Percentiles rank a stretch among this genome's conserved stretches.
These are phyloP conservation scores for Mychonastes homosphaera DNA, from an alignment of 139 green algal genomes.

Conservation along the genomic window DNA sequence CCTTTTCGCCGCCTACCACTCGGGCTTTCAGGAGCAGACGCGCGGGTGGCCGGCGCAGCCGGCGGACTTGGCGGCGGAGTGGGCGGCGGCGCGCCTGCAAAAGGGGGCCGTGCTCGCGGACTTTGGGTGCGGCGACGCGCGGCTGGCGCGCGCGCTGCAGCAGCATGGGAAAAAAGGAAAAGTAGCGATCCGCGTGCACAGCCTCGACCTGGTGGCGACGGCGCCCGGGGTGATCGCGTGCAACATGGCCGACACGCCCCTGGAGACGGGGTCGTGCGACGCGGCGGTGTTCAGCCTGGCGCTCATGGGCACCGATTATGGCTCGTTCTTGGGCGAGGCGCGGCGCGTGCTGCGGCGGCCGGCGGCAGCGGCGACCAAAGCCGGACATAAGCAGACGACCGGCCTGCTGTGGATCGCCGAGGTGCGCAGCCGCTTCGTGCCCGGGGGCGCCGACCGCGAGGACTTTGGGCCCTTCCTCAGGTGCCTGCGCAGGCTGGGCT, in stretches of 20 bases:
- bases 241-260: constrained; percentile 75
- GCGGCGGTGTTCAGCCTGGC: constrained; percentile 87
- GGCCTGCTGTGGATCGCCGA: constrained; percentile 89
- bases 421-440: constrained; percentile 54
- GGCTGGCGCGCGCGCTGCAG: constrained; percentile 44
- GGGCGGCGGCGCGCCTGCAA: constrained; percentile 35
- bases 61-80: constrained; percentile 61
- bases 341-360: constrained; percentile 67
- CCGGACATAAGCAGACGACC: too few relatives aligned
- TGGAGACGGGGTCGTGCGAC: constrained; percentile 51
- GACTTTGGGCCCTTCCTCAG: constrained; percentile 52
- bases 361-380: too few relatives aligned
- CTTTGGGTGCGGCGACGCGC: constrained; percentile 90
- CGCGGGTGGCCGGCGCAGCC: constrained; percentile 71
- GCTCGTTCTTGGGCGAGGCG: constrained; percentile 70
- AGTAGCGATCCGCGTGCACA: constrained; percentile 42
- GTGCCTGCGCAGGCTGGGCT: constrained; percentile 47
- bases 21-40: constrained; percentile 73
- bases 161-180: constrained; percentile 22
- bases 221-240: constrained; percentile 76
- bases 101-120: constrained; percentile 59
- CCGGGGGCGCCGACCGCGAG: constrained; percentile 13
- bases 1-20: constrained; percentile 81
- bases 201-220: constrained; percentile 74
- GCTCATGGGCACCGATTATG: constrained; percentile 95